Evolutionary conservation across 768 basidiomycete species (phyloP).

Genomic region (Cystofilobasidium macerans): DNA sequence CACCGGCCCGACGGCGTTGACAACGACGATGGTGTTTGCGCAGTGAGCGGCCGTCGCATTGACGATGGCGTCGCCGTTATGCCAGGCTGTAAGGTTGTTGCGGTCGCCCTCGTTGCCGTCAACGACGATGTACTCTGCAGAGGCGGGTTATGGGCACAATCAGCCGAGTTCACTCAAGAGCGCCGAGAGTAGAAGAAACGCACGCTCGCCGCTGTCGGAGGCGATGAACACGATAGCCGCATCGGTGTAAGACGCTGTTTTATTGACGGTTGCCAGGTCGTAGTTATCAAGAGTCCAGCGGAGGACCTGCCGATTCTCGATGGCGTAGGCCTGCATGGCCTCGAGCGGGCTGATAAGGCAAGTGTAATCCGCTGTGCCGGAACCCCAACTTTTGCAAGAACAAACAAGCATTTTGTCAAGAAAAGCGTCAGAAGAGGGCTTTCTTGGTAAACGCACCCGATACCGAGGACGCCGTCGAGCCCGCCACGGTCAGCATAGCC

Average conservation of each 20-base stretch:
- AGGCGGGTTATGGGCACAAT: no score
- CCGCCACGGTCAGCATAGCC: conserved; percentile 50
- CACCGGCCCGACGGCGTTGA: conserved; percentile 51
- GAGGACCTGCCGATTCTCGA: neutral
- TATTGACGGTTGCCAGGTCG: conserved; percentile 46
- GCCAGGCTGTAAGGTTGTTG: conserved; percentile 64
- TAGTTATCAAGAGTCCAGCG: conserved; percentile 45
- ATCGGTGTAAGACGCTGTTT: conserved; percentile 26
- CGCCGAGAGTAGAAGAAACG: no score
- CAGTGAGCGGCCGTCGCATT: conserved; percentile 17
- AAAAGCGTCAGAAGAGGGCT: neutral
- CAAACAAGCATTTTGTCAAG: neutral
- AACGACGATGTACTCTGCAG: conserved; percentile 64
- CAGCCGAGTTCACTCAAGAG: no score
- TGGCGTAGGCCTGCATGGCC: conserved; percentile 62
- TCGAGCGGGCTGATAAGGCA: conserved; percentile 59
- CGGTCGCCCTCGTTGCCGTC: conserved; percentile 66
- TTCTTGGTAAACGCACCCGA: conserved; percentile 37
- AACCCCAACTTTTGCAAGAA: conserved; percentile 62
- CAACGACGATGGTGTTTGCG: conserved; percentile 51
- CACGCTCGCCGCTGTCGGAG: conserved; percentile 74
- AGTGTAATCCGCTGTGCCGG: conserved; percentile 57
- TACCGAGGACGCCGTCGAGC: conserved; percentile 61
- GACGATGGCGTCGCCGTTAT: conserved; percentile 53
- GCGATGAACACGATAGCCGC: conserved; percentile 49